A percentile compares a stretch with the other conserved stretches of the same genome.
Conservation (phyloP, 257 asterid genomes). For the Nemophila menziesii region DNA sequence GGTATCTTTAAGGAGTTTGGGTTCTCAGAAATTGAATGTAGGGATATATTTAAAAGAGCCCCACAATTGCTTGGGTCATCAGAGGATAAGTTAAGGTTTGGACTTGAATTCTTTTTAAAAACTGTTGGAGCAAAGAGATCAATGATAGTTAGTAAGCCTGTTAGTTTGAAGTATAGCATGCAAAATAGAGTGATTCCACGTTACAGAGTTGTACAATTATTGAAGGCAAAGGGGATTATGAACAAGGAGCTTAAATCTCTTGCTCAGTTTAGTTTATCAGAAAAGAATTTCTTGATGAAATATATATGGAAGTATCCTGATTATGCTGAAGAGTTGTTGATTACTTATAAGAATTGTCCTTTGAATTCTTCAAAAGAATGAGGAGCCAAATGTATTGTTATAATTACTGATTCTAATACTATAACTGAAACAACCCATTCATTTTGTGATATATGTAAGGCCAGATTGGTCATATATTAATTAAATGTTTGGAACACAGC, state of each 20-base stretch:
- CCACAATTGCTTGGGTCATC: constrained; percentile 12
- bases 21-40: constrained; percentile 14
- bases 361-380: too few species aligned
- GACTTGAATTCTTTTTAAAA: constrained; percentile 18
- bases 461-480: too few species aligned
- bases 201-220: constrained; percentile 14
- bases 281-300: too few species aligned
- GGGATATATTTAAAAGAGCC: constrained; percentile 15
- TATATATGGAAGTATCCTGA: too few species aligned
- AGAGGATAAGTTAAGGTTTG: constrained; percentile 12
- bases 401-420: too few species aligned
- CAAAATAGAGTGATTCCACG: constrained; percentile 20
- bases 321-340: too few species aligned
- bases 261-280: neutral
- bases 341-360: too few species aligned
- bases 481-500: too few species aligned
- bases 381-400: too few species aligned
- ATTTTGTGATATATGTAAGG: too few species aligned
- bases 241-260: constrained; percentile 15
- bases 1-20: constrained; percentile 12
- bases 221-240: constrained; percentile 12
- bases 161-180: constrained; percentile 14
- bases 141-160: constrained; percentile 1
- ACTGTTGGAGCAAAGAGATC: constrained; percentile 9
- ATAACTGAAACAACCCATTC: too few species aligned